A percentile compares a stretch with the other conserved stretches of the same genome.
These are phyloP conservation scores for Lachnellula cervina DNA, from an alignment of 2,329 filamentous ascomycete species.

Conservation along the genomic window DNA sequence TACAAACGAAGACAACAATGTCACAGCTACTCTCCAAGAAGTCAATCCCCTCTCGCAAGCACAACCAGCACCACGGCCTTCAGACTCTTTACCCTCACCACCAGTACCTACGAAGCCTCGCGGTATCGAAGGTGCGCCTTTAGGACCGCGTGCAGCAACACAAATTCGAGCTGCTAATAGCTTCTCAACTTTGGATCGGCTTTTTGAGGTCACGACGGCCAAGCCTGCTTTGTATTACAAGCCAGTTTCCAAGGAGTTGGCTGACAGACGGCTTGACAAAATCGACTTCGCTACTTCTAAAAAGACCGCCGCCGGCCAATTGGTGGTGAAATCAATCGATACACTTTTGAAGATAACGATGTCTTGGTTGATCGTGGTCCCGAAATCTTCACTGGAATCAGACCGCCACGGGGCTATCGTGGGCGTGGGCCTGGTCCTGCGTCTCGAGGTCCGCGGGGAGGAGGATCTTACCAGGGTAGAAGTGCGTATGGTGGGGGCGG, in stretches of 20 bases:
- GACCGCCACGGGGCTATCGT: conserved; percentile 46
- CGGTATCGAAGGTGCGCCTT: conserved; percentile 28
- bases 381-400: conserved; percentile 62
- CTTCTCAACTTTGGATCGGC: conserved; percentile 42
- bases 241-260: conserved; percentile 59
- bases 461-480: conserved; percentile 5
- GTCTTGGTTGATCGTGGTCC: conserved; percentile 66
- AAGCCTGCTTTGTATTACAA: conserved; percentile 63
- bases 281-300: conserved; percentile 43
- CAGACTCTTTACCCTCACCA: conserved; percentile 27
- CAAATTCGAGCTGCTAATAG: conserved; percentile 30
- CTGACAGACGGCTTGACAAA: conserved; percentile 57
- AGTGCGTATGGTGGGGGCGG: background rate
- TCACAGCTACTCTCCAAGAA: conserved; percentile 54
- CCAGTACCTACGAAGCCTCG: conserved; percentile 30
- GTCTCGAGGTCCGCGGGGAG: conserved; percentile 21
- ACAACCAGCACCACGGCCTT: conserved; percentile 18
- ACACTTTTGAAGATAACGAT: conserved; percentile 66
- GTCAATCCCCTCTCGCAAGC: conserved; percentile 25
- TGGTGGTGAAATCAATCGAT: conserved; percentile 50
- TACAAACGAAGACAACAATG: conserved; percentile 46
- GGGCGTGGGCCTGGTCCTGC: conserved; percentile 30
- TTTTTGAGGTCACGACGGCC: conserved; percentile 54
- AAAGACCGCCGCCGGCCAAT: conserved; percentile 34
- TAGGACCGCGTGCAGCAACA: conserved; percentile 29